phyloP scores from a whole-genome alignment of 306 rosid genomes.

The Vigna unguiculata region DNA sequence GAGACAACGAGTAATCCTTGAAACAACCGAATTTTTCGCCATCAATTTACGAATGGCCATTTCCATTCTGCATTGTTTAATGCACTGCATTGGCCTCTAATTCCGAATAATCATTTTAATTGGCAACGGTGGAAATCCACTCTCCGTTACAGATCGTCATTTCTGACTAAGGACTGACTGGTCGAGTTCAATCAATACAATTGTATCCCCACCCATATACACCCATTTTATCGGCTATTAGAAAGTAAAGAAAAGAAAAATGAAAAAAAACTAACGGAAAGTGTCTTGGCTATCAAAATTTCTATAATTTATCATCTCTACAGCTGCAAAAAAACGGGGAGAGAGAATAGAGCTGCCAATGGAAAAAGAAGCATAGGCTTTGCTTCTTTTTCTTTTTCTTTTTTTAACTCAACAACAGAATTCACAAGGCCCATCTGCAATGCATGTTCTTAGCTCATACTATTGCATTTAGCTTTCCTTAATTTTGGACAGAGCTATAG shows the following conservation, averaged over 20 bases:
- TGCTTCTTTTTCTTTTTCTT: conserved; percentile 24
- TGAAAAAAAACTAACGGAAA: conserved; percentile 51
- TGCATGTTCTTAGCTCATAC: conserved; percentile 52
- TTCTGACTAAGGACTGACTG: conserved; percentile 57
- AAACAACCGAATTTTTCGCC: background rate
- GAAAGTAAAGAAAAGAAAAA: conserved; percentile 22
- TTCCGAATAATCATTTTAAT: conserved; percentile 53
- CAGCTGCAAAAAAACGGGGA: conserved; percentile 20
- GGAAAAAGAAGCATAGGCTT: conserved; percentile 43
- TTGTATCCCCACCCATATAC: conserved; percentile 85
- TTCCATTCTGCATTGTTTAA: background rate
- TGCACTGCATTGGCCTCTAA: conserved; percentile 25
- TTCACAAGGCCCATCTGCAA: conserved; percentile 56
- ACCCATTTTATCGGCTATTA: conserved; percentile 54
- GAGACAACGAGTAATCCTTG: background rate
- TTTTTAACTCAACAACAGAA: conserved; percentile 50
- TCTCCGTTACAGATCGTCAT: conserved; percentile 64
- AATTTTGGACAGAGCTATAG: conserved; percentile 47
- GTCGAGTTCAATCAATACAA: conserved; percentile 59
- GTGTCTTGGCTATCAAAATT: conserved; percentile 67
- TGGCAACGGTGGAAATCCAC: conserved; percentile 79
- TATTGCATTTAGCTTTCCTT: conserved; percentile 53
- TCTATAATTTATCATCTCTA: conserved; percentile 57
- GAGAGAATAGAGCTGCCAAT: conserved; percentile 34
- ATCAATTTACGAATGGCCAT: background rate